phyloP scores from a whole-genome alignment of 2,329 filamentous ascomycete species.

The Leptosphaerulina australis region DNA sequence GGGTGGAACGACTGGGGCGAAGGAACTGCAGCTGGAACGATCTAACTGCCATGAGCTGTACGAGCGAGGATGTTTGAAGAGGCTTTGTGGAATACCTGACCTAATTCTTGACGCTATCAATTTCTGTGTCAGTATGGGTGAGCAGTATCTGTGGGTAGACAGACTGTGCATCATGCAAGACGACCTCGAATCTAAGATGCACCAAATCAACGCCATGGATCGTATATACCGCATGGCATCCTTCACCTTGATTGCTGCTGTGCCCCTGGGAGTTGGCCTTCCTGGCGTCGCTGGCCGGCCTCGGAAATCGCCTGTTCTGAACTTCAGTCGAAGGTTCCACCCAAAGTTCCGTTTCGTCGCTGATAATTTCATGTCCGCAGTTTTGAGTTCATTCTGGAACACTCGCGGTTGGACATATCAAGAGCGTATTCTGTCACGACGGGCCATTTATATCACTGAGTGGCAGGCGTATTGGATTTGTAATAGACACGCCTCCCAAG shows the following conservation, averaged over 20 bases:
- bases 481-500: background rate
- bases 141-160: background rate
- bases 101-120: background rate
- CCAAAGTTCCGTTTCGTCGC: background rate
- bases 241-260: background rate
- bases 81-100: background rate
- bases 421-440: slow-evolving; percentile 45
- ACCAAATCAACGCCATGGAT: slow-evolving; percentile 6
- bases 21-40: too few species aligned
- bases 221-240: background rate
- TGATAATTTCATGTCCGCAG: background rate
- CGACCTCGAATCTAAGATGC: background rate
- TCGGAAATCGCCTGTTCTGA: background rate
- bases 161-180: slow-evolving; percentile 5
- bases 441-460: slow-evolving; percentile 46
- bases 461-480: slow-evolving; percentile 41
- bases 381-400: slow-evolving; percentile 40
- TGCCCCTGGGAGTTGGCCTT: background rate
- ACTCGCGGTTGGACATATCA: slow-evolving; percentile 50
- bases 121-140: background rate
- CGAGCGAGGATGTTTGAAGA: too few species aligned
- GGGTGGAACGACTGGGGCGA: too few species aligned
- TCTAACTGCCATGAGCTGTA: too few species aligned
- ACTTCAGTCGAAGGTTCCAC: background rate
- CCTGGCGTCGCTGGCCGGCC: background rate